Evolutionary conservation across 1,284 basidiomycete genomes (phyloP).

Genomic region (Uromyces viciae-fabae): DNA sequence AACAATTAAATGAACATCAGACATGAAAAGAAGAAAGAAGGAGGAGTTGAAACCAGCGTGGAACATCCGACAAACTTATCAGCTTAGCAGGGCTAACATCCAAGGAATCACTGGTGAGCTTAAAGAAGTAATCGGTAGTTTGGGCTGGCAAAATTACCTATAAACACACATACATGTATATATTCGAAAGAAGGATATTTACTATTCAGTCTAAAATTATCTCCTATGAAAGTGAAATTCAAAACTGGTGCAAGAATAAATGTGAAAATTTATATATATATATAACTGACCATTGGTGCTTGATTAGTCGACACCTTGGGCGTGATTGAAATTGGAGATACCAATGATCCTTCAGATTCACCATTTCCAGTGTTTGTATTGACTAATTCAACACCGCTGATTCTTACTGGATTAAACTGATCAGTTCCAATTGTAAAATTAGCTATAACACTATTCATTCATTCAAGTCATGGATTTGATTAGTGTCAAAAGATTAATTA

Average conservation of each 20-base stretch:
- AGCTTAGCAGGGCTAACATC: background rate
- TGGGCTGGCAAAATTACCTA: constrained; percentile 28
- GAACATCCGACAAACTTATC: background rate
- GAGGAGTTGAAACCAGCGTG: background rate
- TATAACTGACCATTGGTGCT: constrained; percentile 9
- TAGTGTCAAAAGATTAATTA: background rate
- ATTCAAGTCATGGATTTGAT: background rate
- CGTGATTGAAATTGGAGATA: background rate
- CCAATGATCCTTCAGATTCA: background rate
- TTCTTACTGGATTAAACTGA: background rate
- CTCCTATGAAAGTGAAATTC: background rate
- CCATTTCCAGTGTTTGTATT: constrained; percentile 20
- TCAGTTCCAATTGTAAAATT: constrained; percentile 8
- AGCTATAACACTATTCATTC: background rate
- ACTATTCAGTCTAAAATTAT: background rate
- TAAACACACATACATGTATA: background rate
- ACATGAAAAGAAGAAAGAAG: background rate
- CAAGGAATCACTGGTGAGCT: background rate
- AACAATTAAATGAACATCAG: background rate
- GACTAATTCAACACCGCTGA: background rate
- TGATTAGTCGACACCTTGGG: background rate
- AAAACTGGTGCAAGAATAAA: background rate
- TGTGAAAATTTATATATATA: background rate
- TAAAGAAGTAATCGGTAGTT: constrained; percentile 21
- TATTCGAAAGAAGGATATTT: background rate